Conservation (phyloP, 768 basidiomycete genomes). For the Pisolithus microcarpus region DNA sequence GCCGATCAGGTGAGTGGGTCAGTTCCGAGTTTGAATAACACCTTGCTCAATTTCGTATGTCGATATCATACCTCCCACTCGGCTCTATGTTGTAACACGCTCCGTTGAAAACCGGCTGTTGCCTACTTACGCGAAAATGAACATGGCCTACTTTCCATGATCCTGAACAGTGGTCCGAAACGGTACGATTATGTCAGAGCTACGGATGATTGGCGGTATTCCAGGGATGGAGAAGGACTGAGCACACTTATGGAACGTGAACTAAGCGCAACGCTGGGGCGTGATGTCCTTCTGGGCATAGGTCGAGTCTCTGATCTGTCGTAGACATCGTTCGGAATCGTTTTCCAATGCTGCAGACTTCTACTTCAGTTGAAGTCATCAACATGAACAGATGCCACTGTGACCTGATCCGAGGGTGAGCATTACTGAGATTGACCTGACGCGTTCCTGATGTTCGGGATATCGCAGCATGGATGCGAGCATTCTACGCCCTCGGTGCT, state of each 20-base stretch:
- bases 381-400: too few relatives aligned
- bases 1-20: constrained; percentile 59
- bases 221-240: constrained; percentile 56
- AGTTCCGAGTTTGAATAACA: not conserved
- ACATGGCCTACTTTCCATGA: not conserved
- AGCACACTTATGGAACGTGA: constrained; percentile 63
- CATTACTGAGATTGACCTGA: too few relatives aligned
- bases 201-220: constrained; percentile 66
- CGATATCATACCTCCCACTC: too few relatives aligned
- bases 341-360: not conserved
- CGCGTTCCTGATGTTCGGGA: too few relatives aligned
- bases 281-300: constrained; percentile 28
- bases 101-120: not conserved
- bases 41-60: constrained; percentile 1
- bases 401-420: too few relatives aligned
- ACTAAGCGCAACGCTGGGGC: constrained; percentile 39
- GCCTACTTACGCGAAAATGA: not conserved
- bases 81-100: too few relatives aligned
- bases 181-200: constrained; percentile 70
- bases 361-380: too few relatives aligned
- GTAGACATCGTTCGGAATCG: constrained; percentile 8
- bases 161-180: constrained; percentile 75
- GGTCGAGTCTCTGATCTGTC: constrained; percentile 18
- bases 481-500: too few relatives aligned
- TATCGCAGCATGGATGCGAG: too few relatives aligned